Conservation (phyloP, 352 stramenopile genomes). For the Blastocystis sp. region DNA sequence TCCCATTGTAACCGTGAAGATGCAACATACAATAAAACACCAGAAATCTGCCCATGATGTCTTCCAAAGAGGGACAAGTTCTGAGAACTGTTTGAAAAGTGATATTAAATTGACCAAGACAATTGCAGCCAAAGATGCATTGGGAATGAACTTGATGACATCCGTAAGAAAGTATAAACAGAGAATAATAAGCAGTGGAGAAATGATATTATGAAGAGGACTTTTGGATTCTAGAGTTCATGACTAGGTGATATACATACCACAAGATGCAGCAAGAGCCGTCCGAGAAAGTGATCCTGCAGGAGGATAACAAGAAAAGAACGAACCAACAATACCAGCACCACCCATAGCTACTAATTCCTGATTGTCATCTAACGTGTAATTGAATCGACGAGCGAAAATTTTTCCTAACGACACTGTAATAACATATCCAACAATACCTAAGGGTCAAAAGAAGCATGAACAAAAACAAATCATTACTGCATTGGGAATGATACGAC, state of each 20-base stretch:
- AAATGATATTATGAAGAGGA: slow-evolving; percentile 57
- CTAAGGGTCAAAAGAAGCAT: background rate
- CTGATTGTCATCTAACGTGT: slow-evolving; percentile 63
- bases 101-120: slow-evolving; percentile 59
- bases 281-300: slow-evolving; percentile 65
- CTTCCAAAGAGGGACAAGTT: slow-evolving; percentile 5
- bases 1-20: slow-evolving; percentile 48
- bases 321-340: slow-evolving; percentile 62
- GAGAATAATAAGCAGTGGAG: slow-evolving; percentile 58
- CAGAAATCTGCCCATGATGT: slow-evolving; percentile 45
- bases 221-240: slow-evolving; percentile 19
- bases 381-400: slow-evolving; percentile 62
- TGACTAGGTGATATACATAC: background rate
- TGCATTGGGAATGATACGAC: slow-evolving; percentile 6
- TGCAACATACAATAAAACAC: slow-evolving; percentile 28
- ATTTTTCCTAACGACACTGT: slow-evolving; percentile 64
- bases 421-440: slow-evolving; percentile 63
- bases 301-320: slow-evolving; percentile 64
- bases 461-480: slow-evolving; percentile 43
- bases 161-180: slow-evolving; percentile 51
- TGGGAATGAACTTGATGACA: slow-evolving; percentile 59
- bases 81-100: slow-evolving; percentile 43
- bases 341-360: slow-evolving; percentile 65
- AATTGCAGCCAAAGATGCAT: slow-evolving; percentile 51
- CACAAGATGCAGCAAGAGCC: slow-evolving; percentile 61